Conservation (phyloP, 78 protist genomes). For the Diacronema lutheri region DNA sequence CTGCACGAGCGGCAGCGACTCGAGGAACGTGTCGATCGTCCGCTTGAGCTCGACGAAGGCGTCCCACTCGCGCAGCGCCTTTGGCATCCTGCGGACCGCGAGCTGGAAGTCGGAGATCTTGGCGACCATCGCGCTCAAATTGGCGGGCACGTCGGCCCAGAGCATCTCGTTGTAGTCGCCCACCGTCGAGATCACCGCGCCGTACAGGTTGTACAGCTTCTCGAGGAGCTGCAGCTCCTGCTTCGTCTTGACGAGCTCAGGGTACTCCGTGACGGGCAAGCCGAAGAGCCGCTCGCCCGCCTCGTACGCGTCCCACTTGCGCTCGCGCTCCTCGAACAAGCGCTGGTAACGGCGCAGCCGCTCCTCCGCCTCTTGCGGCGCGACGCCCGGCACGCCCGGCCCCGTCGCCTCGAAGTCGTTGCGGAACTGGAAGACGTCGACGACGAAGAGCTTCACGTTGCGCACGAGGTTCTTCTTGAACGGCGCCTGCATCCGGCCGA, state of each 20-base stretch:
- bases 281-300: constrained; percentile 87
- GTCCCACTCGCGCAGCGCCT: constrained; percentile 66
- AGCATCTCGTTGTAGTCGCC: constrained; percentile 60
- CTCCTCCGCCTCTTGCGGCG: constrained; percentile 69
- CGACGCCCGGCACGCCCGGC: constrained; percentile 65
- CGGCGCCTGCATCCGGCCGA: constrained; percentile 25
- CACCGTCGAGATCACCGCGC: constrained; percentile 53
- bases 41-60: constrained; percentile 72
- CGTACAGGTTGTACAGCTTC: constrained; percentile 66
- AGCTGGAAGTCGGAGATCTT: constrained; percentile 28
- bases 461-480: constrained; percentile 22
- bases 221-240: constrained; percentile 70
- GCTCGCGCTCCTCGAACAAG: constrained; percentile 60
- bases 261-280: constrained; percentile 68
- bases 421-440: constrained; percentile 38
- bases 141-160: constrained; percentile 51
- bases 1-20: constrained; percentile 60
- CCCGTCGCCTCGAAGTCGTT: constrained; percentile 66
- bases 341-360: constrained; percentile 71
- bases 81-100: constrained; percentile 54
- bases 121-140: background rate
- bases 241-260: constrained; percentile 57
- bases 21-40: constrained; percentile 69
- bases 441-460: constrained; percentile 33
- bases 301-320: constrained; percentile 53